phyloP scores from a whole-genome alignment of 176 grass and related monocot species.

The Poa annua region DNA sequence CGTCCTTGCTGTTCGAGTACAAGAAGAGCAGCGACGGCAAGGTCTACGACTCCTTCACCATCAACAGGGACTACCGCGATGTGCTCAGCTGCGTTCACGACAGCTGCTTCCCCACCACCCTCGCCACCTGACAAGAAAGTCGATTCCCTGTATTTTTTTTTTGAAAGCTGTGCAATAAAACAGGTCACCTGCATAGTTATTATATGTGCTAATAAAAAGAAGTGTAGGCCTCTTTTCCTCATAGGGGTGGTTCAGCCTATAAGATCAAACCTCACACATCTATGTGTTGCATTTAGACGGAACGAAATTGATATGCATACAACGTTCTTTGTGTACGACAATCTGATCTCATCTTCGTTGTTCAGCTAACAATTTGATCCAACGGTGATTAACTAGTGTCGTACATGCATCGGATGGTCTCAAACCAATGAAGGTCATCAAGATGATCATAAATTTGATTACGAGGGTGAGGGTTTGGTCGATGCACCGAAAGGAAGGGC shows the following conservation, averaged over 20 bases:
- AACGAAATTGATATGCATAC: no score
- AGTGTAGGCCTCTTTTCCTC: not conserved
- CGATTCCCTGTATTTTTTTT: not conserved
- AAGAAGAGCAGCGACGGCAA: slow-evolving; percentile 77
- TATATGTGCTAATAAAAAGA: not conserved
- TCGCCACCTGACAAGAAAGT: slow-evolving; percentile 52
- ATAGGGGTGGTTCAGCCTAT: no score
- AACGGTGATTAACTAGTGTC: no score
- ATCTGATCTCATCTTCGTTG: no score
- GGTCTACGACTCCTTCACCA: slow-evolving; percentile 72
- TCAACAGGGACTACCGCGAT: slow-evolving; percentile 73
- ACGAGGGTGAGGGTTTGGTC: not conserved
- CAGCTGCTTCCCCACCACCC: slow-evolving; percentile 71
- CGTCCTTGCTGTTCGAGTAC: slow-evolving; percentile 85
- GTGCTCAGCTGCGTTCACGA: slow-evolving; percentile 79
- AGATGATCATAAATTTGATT: no score
- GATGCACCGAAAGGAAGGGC: not conserved
- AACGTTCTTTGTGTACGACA: no score
- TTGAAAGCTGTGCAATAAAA: not conserved
- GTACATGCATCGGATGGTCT: no score
- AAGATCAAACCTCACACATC: no score
- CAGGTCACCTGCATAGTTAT: not conserved
- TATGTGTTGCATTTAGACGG: no score
- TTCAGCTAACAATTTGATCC: no score
- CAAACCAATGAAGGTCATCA: no score